Base-by-base conservation (phyloP, 495 filamentous ascomycete species). In the Penicillium egyptiacum region DNA sequence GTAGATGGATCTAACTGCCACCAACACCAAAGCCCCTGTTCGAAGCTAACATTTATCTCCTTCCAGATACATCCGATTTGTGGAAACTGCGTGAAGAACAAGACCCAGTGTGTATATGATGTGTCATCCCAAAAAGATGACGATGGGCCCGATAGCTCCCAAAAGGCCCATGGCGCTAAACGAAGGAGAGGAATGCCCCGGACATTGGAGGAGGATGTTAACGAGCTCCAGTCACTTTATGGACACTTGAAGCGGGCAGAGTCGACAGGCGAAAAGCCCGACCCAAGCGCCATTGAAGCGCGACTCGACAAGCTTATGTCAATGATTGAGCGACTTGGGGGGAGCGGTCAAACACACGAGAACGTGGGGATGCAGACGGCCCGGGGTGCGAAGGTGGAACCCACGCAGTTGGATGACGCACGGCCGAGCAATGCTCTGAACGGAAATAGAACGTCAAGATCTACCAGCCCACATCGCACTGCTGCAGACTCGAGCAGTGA, bases 1-100 rank as follows among this genome's bases (percentile, higher is more conserved):
- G 73, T 75, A 68, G 40, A 11, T 35, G 25, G n/a, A 53, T 28
- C 0, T 17, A 6, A 12, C 20, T 10, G 9, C 20, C 4, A 5
- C 12, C 3, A 4, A 33, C 9, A 2, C 14, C 4, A 3, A 11
- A 1, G 9, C 3, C 0, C 19, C 22, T 45, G 31, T 37, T 23
- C 5, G 0, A 39, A 2, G 14, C 33, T 43, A n/a, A 50, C 25
- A 5, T 10, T 7, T 39, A 16, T 50, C 19, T 33, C 41, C 12
- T 33, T 54, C 31, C 58, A 79, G 76, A 68, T 74, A 14, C 77
- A 80, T 56, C 77, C 77, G 3, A 60, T 78, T n/a, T 80, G 77
- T 53, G 72, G 75, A 14, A 78, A 78, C 56, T 80, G 77, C 59
- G 53, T 58, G 33, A 80, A 79, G 50, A 78, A 70, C 61, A 71